Conservation (phyloP, 306 rosid species). For the Rosa chinensis region DNA sequence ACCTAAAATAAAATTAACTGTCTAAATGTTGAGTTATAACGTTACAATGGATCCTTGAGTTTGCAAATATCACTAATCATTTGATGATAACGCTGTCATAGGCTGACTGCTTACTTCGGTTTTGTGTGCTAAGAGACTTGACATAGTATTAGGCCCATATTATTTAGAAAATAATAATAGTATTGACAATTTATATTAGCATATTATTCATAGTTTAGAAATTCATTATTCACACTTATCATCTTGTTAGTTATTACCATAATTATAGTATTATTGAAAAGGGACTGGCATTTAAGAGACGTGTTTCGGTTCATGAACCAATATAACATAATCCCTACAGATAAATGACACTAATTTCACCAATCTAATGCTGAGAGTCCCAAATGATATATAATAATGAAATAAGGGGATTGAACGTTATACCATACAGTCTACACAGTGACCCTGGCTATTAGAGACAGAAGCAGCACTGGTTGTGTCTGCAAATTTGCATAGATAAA, state of each 20-base stretch:
- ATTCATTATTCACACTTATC: too few relatives aligned
- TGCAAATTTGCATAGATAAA: neutral
- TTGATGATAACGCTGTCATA: too few relatives aligned
- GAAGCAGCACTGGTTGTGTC: neutral
- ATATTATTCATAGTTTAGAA: too few relatives aligned
- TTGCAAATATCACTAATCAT: too few relatives aligned
- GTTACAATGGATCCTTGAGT: too few relatives aligned
- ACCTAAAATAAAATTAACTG: too few relatives aligned
- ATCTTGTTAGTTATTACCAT: neutral
- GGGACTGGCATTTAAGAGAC: neutral
- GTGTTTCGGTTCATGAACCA: neutral
- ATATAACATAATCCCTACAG: neutral
- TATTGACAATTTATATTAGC: too few relatives aligned
- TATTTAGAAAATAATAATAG: too few relatives aligned
- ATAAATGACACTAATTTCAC: neutral
- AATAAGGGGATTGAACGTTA: neutral
- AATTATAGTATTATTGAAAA: neutral
- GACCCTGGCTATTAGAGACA: neutral
- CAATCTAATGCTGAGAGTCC: neutral
- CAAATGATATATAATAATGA: neutral
- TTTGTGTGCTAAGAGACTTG: too few relatives aligned
- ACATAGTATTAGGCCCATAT: too few relatives aligned
- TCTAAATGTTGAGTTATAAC: too few relatives aligned
- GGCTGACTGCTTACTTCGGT: too few relatives aligned
- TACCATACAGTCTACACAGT: neutral